Evolutionary conservation across 257 asterid species (phyloP).

Genomic region (Solanum sejunctum): DNA sequence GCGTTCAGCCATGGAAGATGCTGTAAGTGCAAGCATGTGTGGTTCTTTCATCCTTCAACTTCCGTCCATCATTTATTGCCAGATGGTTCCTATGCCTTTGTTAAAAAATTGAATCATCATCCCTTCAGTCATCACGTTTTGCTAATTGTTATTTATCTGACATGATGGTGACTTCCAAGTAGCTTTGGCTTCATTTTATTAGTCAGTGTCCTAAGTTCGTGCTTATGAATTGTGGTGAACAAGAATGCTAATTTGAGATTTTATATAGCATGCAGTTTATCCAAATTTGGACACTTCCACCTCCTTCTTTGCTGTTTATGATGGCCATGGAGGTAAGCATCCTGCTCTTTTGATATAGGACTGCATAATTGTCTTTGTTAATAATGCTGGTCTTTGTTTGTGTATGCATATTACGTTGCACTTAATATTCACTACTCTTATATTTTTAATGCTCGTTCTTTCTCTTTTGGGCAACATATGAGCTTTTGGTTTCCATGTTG

Average conservation of each 20-base stretch:
- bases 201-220: not conserved
- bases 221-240: not conserved
- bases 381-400: not conserved
- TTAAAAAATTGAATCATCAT: not conserved
- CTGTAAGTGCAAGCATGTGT: conserved; percentile 40
- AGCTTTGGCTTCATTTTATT: not conserved
- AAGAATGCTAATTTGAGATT: conserved; percentile 17
- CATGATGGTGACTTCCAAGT: not conserved
- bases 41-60: not conserved
- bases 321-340: conserved; percentile 95
- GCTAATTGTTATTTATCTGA: not conserved
- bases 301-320: conserved; percentile 94
- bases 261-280: conserved; percentile 83
- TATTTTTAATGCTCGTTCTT: not conserved
- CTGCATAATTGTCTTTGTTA: not conserved
- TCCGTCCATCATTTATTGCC: not conserved
- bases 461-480: not conserved
- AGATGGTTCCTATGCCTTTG: not conserved
- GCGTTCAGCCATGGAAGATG: conserved; percentile 95
- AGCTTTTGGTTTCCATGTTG: not conserved
- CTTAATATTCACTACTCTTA: not conserved
- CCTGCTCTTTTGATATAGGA: not conserved
- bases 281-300: conserved; percentile 64
- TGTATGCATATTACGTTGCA: not conserved
- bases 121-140: not conserved